Base-by-base conservation (phyloP, 2,329 filamentous ascomycete species). In the Talaromyces amestolkiae region DNA sequence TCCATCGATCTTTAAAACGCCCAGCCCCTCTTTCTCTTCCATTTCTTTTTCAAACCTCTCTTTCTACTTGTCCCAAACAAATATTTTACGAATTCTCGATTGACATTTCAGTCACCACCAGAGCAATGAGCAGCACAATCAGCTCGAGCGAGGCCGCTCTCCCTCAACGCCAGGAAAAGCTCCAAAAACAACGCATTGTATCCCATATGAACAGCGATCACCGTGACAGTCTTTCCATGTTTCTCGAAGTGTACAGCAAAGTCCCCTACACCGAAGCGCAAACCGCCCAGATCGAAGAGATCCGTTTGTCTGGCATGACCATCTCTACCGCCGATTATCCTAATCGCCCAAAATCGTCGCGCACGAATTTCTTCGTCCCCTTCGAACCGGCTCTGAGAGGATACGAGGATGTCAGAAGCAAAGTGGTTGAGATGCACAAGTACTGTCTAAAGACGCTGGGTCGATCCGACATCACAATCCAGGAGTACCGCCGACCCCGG, bases 161-260 rank as follows among this genome's bases (percentile, higher is more conserved):
- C n/a, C 35, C 43, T 19, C 47, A 62, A 41, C 33, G 37, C 51
- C 61, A 63, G 33, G 64, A 66, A n/a, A 59, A 66, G 49, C 15
- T 27, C 45, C 82, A 80, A 0, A 87, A 87, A 73, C 72, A 82
- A 65, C 86, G 88, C 66, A 89, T 92, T 76, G 86, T 94, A 73
- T 83, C 83, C 39, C 93, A 97, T 82, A 95, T 97, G 91, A 97
- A 97, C 80, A 81, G 82, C 51, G 90, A 94, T 77, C 94, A 97
- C 79, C 81, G 84, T 61, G 84, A 87, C 70, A 91, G 92, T 65
- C 87, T 97, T 59, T 81, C 85, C 65, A 85, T 90, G 74, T 96
- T 93, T 78, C 86, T 96, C n/a, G 88, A 88, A 69, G 86, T 92
- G 77, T 92, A 88, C 80, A 83, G 81, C 74, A 77, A 82, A 17